A percentile compares a stretch with the other conserved stretches of the same genome.
Evolutionary conservation across 2,329 filamentous ascomycete genomes (phyloP).

Genomic region (Pseudonectria foliicola): DNA sequence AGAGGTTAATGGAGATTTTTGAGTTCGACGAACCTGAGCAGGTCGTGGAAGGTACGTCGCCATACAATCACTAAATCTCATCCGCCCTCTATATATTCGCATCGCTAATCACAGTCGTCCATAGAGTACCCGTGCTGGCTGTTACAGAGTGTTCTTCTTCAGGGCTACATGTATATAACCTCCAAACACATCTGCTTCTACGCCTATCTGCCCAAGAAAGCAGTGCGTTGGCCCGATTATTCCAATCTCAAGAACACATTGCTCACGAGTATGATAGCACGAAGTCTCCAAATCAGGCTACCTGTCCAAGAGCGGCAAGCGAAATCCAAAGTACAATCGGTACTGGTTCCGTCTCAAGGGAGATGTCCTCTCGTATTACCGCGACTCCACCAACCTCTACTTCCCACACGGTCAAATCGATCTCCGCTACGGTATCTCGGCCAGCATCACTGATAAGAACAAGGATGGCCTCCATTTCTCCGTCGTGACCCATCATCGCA

Average conservation of each 20-base stretch:
- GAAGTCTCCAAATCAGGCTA: conserved; percentile 79
- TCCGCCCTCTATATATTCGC: no score
- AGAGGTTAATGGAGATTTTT: conserved; percentile 75
- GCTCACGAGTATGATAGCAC: conserved; percentile 41
- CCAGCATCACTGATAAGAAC: conserved; percentile 68
- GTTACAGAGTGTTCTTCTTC: conserved; percentile 81
- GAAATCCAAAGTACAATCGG: conserved; percentile 78
- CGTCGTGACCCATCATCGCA: conserved; percentile 74
- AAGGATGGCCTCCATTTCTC: conserved; percentile 73
- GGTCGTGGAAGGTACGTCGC: conserved; percentile 65
- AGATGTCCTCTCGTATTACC: conserved; percentile 86
- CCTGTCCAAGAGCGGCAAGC: conserved; percentile 78
- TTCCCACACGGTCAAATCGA: conserved; percentile 91
- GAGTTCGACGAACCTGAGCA: conserved; percentile 75
- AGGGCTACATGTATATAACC: conserved; percentile 95
- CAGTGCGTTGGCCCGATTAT: conserved; percentile 43
- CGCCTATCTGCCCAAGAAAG: conserved; percentile 91
- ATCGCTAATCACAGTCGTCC: conserved; percentile 5
- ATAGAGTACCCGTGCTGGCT: conserved; percentile 90
- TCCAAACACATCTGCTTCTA: conserved; percentile 93
- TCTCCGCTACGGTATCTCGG: conserved; percentile 83
- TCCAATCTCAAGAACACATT: background rate
- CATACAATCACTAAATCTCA: no score
- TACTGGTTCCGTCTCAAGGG: conserved; percentile 94
- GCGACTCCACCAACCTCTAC: conserved; percentile 76